These are phyloP conservation scores for Haematococcus sp. DNA, from an alignment of 139 green algal genomes.

Conservation along the genomic window DNA sequence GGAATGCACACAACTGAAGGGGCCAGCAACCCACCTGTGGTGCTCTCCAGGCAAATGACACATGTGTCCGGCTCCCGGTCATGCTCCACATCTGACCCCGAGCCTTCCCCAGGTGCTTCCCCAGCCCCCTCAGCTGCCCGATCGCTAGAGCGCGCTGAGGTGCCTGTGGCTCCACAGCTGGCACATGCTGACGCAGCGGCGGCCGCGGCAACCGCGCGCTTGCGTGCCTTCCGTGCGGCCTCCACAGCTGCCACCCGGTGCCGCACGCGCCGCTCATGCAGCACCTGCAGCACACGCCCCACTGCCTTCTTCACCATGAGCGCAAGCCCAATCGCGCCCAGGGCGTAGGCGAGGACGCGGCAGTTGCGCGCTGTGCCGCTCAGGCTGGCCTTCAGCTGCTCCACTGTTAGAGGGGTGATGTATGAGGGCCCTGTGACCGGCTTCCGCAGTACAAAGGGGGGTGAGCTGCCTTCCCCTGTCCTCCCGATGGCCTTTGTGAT, in stretches of 20 bases:
- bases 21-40: no score
- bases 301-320: slow-evolving; percentile 11
- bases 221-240: neutral
- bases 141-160: no score
- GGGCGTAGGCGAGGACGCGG: slow-evolving; percentile 16
- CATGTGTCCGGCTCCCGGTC: slow-evolving; percentile 21
- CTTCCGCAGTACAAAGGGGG: slow-evolving; percentile 29
- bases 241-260: neutral
- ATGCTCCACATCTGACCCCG: neutral
- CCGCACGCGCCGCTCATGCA: neutral
- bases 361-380: slow-evolving; percentile 1
- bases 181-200: neutral
- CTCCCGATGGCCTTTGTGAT: neutral
- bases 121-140: no score
- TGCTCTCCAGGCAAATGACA: slow-evolving; percentile 29
- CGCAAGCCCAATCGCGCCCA: slow-evolving; percentile 9
- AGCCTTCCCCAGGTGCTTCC: no score
- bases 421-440: slow-evolving; percentile 18
- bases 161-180: no score
- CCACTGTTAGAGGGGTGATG: slow-evolving; percentile 35
- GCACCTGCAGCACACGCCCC: neutral
- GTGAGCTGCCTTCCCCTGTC: slow-evolving; percentile 42
- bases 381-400: slow-evolving; percentile 24
- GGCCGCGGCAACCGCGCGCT: no score
- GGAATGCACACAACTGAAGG: no score